Conservation (phyloP, 352 stramenopile genomes). For the Phytophthora palmivora region DNA sequence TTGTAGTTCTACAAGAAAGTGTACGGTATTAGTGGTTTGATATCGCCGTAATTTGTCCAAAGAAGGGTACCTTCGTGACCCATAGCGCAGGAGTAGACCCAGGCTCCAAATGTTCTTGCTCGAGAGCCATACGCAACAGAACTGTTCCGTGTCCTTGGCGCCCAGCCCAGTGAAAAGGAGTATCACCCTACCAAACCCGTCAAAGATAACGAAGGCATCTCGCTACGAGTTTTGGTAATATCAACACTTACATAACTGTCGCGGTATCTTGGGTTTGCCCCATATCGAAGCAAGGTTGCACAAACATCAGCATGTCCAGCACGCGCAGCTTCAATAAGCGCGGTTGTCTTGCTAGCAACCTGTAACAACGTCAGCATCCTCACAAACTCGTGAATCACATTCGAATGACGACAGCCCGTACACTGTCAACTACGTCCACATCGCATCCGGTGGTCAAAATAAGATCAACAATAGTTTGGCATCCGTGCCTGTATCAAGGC, state of each 20-base stretch:
- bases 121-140: slow-evolving; percentile 55
- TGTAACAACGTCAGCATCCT: slow-evolving; percentile 17
- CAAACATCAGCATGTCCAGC: slow-evolving; percentile 58
- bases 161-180: slow-evolving; percentile 74
- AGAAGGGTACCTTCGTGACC: slow-evolving; percentile 56
- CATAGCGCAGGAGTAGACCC: slow-evolving; percentile 42
- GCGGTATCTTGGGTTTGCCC: slow-evolving; percentile 46
- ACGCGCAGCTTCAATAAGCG: slow-evolving; percentile 68
- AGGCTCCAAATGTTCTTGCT: slow-evolving; percentile 40
- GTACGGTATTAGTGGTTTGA: neutral
- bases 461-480: slow-evolving; percentile 40
- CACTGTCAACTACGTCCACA: slow-evolving; percentile 64
- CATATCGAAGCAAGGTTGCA: slow-evolving; percentile 51
- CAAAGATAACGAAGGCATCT: neutral
- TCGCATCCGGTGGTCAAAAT: slow-evolving; percentile 53
- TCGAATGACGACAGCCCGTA: slow-evolving; percentile 16
- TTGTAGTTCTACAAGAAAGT: slow-evolving; percentile 57
- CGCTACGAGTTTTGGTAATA: neutral
- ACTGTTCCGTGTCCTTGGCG: slow-evolving; percentile 57
- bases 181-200: slow-evolving; percentile 57
- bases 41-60: neutral
- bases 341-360: slow-evolving; percentile 57
- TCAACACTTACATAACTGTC: slow-evolving; percentile 45
- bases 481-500: slow-evolving; percentile 37
- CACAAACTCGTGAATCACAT: no score